phyloP scores from a whole-genome alignment of 257 asterid genomes.

The Petunia axillaris region DNA sequence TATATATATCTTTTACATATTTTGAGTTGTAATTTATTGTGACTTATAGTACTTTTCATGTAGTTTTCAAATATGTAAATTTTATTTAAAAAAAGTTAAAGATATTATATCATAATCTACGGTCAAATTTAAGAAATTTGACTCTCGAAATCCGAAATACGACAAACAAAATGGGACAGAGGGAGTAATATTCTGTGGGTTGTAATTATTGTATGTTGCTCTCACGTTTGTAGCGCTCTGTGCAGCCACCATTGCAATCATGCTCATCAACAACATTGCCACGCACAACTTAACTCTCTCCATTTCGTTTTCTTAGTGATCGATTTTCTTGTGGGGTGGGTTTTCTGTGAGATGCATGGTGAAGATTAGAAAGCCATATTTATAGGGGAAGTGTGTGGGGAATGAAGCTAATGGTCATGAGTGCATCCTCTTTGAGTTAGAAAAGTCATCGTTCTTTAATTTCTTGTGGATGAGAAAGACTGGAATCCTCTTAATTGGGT shows the following conservation, averaged over 20 bases:
- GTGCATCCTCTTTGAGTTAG: background rate
- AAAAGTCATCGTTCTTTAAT: background rate
- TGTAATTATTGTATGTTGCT: constrained; percentile 23
- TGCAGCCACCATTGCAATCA: background rate
- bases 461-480: background rate
- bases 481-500: background rate
- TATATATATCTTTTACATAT: too few relatives aligned
- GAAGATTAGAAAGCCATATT: background rate
- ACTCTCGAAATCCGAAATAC: too few relatives aligned
- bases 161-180: too few relatives aligned
- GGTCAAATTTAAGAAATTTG: too few relatives aligned
- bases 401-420: background rate
- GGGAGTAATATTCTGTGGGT: constrained; percentile 17
- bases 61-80: too few relatives aligned
- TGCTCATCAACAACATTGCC: background rate
- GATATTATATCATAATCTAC: too few relatives aligned
- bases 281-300: constrained; percentile 10
- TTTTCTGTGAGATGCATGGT: background rate
- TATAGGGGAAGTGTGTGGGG: background rate
- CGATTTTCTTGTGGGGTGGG: background rate
- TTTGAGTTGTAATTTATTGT: too few relatives aligned
- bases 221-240: constrained; percentile 28
- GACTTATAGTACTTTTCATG: too few relatives aligned
- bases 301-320: background rate
- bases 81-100: too few relatives aligned